Conservation (phyloP, 495 filamentous ascomycete genomes). For the Astrocystis sublimbata region DNA sequence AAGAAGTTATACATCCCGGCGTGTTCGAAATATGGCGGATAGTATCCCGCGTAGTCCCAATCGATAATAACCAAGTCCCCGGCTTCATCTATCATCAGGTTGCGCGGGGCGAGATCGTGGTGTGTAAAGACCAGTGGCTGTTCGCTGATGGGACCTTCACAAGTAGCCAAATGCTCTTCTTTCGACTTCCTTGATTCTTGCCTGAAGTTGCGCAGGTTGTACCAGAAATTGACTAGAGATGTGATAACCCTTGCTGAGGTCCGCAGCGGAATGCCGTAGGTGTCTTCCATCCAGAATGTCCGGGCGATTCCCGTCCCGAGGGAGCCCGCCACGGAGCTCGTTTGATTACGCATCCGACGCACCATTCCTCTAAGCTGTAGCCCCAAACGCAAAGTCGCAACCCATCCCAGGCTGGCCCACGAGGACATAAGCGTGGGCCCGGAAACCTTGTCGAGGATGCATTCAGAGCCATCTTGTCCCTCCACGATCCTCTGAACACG, state of each 20-base stretch:
- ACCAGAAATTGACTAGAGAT: background rate
- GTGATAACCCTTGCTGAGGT: background rate
- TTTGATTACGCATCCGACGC: background rate
- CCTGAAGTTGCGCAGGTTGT: background rate
- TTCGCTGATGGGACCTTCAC: background rate
- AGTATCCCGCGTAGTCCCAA: slow-evolving; percentile 29
- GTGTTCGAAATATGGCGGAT: slow-evolving; percentile 26
- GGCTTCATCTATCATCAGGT: slow-evolving; percentile 21
- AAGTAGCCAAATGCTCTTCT: background rate
- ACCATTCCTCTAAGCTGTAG: background rate
- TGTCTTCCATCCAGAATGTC: background rate
- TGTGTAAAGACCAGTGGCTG: slow-evolving; percentile 23
- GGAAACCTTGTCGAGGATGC: background rate
- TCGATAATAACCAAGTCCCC: slow-evolving; percentile 19
- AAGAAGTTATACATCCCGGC: slow-evolving; percentile 15
- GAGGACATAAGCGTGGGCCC: background rate
- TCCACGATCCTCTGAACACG: background rate
- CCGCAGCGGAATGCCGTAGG: background rate
- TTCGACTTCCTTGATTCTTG: background rate
- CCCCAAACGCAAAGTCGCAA: background rate
- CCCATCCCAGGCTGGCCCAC: background rate
- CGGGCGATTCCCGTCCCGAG: background rate
- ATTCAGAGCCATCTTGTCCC: background rate
- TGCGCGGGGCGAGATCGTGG: slow-evolving; percentile 28
- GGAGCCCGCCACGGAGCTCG: background rate